These are phyloP conservation scores for Cutaneotrichosporon arboriforme DNA, from an alignment of 1,284 basidiomycete species.

Conservation along the genomic window DNA sequence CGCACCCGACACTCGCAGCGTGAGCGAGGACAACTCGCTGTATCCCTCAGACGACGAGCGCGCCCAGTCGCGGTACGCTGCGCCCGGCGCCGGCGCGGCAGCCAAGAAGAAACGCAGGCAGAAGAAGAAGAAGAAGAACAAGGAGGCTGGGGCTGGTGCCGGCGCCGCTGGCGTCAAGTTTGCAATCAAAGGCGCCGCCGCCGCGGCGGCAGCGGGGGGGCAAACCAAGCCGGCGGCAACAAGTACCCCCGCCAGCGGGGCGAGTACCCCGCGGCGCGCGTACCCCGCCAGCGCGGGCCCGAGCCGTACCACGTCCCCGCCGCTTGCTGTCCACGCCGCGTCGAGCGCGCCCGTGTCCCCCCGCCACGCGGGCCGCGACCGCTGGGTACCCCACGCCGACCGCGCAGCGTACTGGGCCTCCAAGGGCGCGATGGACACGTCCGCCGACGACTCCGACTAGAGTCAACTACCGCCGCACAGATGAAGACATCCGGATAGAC, in stretches of 20 bases:
- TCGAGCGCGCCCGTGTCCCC: neutral
- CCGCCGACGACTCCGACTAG: neutral
- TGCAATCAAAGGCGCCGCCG: neutral
- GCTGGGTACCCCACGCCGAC: neutral
- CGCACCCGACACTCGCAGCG: neutral
- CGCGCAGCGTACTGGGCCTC: constrained; percentile 1
- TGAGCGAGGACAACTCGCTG: constrained; percentile 4
- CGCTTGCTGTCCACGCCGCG: neutral
- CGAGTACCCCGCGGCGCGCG: neutral
- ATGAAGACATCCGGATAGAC: neutral
- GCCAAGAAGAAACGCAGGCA: neutral
- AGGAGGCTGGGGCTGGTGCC: neutral
- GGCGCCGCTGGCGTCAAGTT: neutral
- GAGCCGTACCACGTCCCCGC: neutral
- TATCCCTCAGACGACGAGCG: neutral
- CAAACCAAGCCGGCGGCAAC: neutral
- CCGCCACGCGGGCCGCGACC: neutral
- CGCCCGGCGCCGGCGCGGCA: neutral
- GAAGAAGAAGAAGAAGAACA: neutral
- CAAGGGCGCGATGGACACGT: neutral
- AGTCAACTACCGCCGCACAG: neutral
- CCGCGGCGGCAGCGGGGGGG: neutral
- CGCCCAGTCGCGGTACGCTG: constrained; percentile 3
- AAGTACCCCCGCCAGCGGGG: neutral
- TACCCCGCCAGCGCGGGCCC: neutral